These are phyloP conservation scores for Amylostereum chailletii DNA, from an alignment of 1,284 basidiomycete genomes.

Conservation along the genomic window DNA sequence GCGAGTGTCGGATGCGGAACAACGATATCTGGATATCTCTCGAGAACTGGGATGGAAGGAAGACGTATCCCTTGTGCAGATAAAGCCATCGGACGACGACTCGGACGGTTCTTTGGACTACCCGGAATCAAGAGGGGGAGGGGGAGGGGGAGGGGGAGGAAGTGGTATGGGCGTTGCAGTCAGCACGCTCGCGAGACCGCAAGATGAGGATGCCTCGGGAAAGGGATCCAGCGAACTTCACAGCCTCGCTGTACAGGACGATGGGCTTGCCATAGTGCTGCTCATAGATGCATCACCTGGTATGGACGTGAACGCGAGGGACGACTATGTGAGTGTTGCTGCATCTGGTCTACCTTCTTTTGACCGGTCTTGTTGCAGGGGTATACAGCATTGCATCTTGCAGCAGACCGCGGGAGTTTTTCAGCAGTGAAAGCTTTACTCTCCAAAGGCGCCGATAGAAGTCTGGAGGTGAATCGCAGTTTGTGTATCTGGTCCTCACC, in stretches of 20 bases:
- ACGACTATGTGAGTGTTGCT: constrained; percentile 54
- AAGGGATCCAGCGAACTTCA: constrained; percentile 37
- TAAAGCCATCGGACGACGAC: not conserved
- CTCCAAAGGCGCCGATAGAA: constrained; percentile 53
- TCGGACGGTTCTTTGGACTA: too few relatives aligned
- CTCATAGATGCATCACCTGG: constrained; percentile 35
- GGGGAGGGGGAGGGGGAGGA: constrained; percentile 19
- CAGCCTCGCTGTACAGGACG: constrained; percentile 53
- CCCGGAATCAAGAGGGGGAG: constrained; percentile 10
- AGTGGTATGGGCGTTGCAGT: constrained; percentile 54
- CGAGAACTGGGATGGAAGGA: constrained; percentile 58
- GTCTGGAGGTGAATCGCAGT: constrained; percentile 42
- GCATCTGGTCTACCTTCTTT: not conserved
- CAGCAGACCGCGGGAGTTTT: constrained; percentile 70
- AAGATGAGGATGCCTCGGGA: constrained; percentile 25
- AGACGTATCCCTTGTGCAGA: constrained; percentile 14
- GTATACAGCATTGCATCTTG: constrained; percentile 79
- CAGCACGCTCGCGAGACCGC: constrained; percentile 45
- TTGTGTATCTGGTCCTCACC: constrained; percentile 1
- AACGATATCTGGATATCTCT: constrained; percentile 67
- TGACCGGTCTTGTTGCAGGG: constrained; percentile 39
- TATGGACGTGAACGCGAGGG: constrained; percentile 33
- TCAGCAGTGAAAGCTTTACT: constrained; percentile 53
- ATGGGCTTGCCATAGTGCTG: constrained; percentile 34
- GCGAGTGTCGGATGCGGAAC: constrained; percentile 37